phyloP scores from a whole-genome alignment of 805 yeast genomes.

The Pichia manshurica region DNA sequence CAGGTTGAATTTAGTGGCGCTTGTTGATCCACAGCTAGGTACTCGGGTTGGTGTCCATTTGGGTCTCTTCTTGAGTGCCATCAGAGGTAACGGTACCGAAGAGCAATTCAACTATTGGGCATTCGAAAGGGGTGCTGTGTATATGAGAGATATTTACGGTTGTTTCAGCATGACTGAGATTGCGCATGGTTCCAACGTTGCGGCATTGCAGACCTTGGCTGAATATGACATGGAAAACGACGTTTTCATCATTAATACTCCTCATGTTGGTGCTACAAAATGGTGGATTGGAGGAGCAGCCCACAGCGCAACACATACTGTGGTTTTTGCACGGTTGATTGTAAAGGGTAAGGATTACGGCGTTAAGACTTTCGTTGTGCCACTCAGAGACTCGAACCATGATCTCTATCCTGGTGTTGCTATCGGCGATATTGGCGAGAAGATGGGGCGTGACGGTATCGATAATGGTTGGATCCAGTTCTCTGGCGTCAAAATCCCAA shows the following conservation, averaged over 20 bases:
- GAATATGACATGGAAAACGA: slow-evolving; percentile 61
- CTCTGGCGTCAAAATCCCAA: slow-evolving; percentile 75
- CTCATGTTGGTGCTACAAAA: slow-evolving; percentile 87
- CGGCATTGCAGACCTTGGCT: slow-evolving; percentile 90
- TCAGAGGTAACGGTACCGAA: slow-evolving; percentile 82
- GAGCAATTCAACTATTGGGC: slow-evolving; percentile 86
- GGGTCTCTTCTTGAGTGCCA: slow-evolving; percentile 75
- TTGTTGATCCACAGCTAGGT: slow-evolving; percentile 72
- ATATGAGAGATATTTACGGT: slow-evolving; percentile 63
- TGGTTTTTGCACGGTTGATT: slow-evolving; percentile 78
- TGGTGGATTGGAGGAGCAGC: slow-evolving; percentile 99
- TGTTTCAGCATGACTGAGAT: slow-evolving; percentile 93
- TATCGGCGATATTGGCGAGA: slow-evolving; percentile 88
- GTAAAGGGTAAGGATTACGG: slow-evolving; percentile 85
- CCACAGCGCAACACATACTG: slow-evolving; percentile 82
- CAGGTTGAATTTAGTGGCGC: slow-evolving; percentile 52
- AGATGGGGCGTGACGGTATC: slow-evolving; percentile 94
- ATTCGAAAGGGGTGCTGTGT: slow-evolving; percentile 55
- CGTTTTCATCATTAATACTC: slow-evolving; percentile 74
- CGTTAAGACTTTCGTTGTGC: slow-evolving; percentile 88
- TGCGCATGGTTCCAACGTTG: slow-evolving; percentile 92
- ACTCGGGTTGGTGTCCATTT: slow-evolving; percentile 86
- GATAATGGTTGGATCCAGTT: slow-evolving; percentile 98
- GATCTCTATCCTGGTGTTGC: slow-evolving; percentile 72
- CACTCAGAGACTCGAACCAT: slow-evolving; percentile 72